These are phyloP conservation scores for Termitomyces sp. DNA, from an alignment of 768 basidiomycete genomes.

Conservation along the genomic window DNA sequence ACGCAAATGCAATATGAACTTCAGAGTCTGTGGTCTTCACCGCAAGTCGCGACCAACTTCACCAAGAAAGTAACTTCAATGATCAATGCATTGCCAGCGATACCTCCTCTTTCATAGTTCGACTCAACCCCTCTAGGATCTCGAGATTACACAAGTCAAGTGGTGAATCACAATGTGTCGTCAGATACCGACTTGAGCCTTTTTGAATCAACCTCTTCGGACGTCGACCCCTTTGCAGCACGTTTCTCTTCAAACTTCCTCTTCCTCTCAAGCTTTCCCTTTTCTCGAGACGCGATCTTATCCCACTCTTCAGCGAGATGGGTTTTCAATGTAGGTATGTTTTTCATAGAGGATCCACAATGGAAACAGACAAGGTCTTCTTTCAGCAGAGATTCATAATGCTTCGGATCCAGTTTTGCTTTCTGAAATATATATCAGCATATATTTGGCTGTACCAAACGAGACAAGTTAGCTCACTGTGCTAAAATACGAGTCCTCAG, in stretches of 20 bases:
- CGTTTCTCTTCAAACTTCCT: constrained; percentile 29
- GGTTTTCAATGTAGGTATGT: constrained; percentile 67
- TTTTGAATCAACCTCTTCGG: constrained; percentile 7
- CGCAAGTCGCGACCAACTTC: neutral
- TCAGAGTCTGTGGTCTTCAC: too few relatives aligned
- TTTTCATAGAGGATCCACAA: constrained; percentile 58
- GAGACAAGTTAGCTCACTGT: constrained; percentile 32
- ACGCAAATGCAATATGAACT: neutral
- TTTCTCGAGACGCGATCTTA: constrained; percentile 34
- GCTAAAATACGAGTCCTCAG: constrained; percentile 47
- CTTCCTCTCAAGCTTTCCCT: constrained; percentile 34
- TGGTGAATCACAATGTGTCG: neutral
- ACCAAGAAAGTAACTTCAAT: neutral
- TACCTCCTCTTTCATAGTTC: neutral
- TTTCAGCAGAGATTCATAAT: constrained; percentile 66
- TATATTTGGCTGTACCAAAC: neutral
- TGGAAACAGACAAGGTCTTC: constrained; percentile 63
- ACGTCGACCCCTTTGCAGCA: neutral
- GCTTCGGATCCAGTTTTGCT: constrained; percentile 40
- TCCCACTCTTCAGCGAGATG: constrained; percentile 79
- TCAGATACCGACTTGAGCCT: constrained; percentile 2
- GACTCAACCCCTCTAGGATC: neutral
- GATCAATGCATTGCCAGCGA: neutral
- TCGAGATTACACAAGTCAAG: neutral
- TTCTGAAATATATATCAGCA: constrained; percentile 32